phyloP scores from a whole-genome alignment of 1,284 basidiomycete species.

The Lignosus rhinocerotis region DNA sequence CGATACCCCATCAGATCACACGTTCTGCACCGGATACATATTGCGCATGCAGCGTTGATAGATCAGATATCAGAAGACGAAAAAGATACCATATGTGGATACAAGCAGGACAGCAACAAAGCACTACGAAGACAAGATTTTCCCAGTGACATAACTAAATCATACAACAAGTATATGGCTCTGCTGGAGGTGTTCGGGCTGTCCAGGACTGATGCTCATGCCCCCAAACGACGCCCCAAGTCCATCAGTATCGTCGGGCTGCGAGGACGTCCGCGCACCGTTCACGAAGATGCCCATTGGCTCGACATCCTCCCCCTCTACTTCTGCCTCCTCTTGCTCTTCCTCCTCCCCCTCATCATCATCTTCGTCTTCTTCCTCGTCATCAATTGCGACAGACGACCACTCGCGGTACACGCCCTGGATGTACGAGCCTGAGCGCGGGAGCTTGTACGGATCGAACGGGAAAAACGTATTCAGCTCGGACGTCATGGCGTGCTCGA shows the following conservation, averaged over 20 bases:
- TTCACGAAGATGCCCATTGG: slow-evolving; percentile 17
- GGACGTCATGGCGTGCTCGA: slow-evolving; percentile 50
- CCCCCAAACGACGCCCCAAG: slow-evolving; percentile 68
- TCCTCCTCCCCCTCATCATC: slow-evolving; percentile 45
- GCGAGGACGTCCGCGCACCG: slow-evolving; percentile 14
- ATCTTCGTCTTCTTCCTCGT: slow-evolving; percentile 63
- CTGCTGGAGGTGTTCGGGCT: slow-evolving; percentile 8
- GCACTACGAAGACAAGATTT: background rate
- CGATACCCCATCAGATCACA: background rate
- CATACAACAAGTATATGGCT: slow-evolving; percentile 3
- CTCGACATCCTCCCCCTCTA: background rate
- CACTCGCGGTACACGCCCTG: slow-evolving; percentile 76
- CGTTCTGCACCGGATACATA: background rate
- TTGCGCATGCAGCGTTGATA: background rate
- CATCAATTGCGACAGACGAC: slow-evolving; percentile 73
- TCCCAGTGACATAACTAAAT: background rate
- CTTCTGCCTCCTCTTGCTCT: slow-evolving; percentile 32
- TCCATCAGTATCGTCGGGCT: slow-evolving; percentile 37
- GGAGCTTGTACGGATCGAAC: slow-evolving; percentile 96
- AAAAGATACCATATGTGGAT: background rate
- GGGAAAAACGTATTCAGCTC: slow-evolving; percentile 97
- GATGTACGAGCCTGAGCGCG: slow-evolving; percentile 69
- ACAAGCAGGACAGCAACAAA: background rate
- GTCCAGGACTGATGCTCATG: slow-evolving; percentile 78
- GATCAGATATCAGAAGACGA: background rate